A percentile compares a stretch with the other conserved stretches of the same genome.
These are phyloP conservation scores for Neurospora sp. DNA, from an alignment of 495 filamentous ascomycete species.

Conservation along the genomic window DNA sequence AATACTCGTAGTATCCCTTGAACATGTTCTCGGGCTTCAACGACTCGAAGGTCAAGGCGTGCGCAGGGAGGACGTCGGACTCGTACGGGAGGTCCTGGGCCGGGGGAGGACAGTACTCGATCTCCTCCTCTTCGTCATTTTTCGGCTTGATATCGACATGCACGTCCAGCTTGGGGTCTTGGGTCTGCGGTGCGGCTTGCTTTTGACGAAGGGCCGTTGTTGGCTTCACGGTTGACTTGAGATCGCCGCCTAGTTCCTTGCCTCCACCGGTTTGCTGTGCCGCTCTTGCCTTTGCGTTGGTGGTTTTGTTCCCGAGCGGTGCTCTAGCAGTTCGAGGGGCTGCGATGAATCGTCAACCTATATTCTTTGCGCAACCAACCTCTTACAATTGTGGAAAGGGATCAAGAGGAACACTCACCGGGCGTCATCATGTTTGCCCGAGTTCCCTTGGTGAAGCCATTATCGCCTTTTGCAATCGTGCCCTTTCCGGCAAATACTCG, in stretches of 20 bases:
- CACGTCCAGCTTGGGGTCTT: conserved; percentile 35
- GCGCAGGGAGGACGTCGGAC: conserved; percentile 63
- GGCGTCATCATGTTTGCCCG: conserved; percentile 60
- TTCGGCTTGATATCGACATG: conserved; percentile 24
- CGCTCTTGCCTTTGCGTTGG: conserved; percentile 76
- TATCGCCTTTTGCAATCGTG: conserved; percentile 45
- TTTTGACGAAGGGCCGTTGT: conserved; percentile 24
- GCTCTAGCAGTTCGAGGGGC: conserved; percentile 59
- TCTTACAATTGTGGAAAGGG: conserved; percentile 12
- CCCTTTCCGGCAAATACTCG: conserved; percentile 54
- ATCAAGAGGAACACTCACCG: conserved; percentile 5
- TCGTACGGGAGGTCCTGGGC: conserved; percentile 57
- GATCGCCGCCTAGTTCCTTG: conserved; percentile 28
- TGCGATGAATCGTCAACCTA: conserved; percentile 26
- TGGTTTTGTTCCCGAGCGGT: conserved; percentile 84
- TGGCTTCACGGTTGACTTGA: conserved; percentile 30
- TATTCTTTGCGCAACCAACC: conserved; percentile 38
- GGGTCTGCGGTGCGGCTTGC: conserved; percentile 33
- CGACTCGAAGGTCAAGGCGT: conserved; percentile 36
- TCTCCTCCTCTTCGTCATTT: conserved; percentile 46
- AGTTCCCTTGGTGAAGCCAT: conserved; percentile 32
- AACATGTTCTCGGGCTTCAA: conserved; percentile 54
- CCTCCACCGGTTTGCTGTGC: conserved; percentile 44
- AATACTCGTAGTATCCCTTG: conserved; percentile 53
- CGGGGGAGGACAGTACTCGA: conserved; percentile 38